Conservation (phyloP, 345 rosid genomes). For the Hypericum androsaemum region DNA sequence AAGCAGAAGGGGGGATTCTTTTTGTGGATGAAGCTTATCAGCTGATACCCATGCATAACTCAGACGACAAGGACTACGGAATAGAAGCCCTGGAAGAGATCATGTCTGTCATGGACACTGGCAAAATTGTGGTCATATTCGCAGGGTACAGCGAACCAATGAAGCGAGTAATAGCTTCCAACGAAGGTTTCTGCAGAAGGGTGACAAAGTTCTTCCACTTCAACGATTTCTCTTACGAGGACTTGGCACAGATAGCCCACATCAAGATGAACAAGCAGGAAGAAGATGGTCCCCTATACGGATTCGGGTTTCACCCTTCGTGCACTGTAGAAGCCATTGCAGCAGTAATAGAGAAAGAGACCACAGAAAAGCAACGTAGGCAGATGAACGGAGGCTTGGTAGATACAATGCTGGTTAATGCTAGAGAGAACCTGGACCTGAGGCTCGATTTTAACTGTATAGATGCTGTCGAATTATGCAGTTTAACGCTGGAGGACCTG, state of each 20-base stretch:
- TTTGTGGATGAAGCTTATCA: constrained; percentile 97
- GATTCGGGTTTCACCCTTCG: constrained; percentile 54
- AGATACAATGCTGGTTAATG: constrained; percentile 73
- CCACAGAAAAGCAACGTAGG: constrained; percentile 79
- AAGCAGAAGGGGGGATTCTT: constrained; percentile 95
- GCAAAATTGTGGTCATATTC: constrained; percentile 80
- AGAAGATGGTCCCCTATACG: constrained; percentile 49
- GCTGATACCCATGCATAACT: constrained; percentile 85
- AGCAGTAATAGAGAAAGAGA: constrained; percentile 45
- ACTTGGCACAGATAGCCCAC: constrained; percentile 66
- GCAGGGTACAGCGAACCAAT: constrained; percentile 96
- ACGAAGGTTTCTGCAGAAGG: constrained; percentile 94
- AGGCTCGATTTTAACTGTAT: constrained; percentile 75
- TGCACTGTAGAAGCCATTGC: constrained; percentile 62
- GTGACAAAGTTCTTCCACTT: constrained; percentile 88
- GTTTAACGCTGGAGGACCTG: constrained; percentile 66
- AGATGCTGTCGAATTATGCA: constrained; percentile 54
- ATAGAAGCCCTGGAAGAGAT: constrained; percentile 95
- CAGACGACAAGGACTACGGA: constrained; percentile 93
- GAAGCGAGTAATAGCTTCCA: constrained; percentile 88
- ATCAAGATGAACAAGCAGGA: constrained; percentile 78
- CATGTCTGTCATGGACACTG: constrained; percentile 95
- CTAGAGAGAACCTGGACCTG: constrained; percentile 84
- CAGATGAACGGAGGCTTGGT: constrained; percentile 92
- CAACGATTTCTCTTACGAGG: constrained; percentile 58